Conservation (phyloP, 2,329 filamentous ascomycete genomes). For the Colletotrichum neosansevieriae region DNA sequence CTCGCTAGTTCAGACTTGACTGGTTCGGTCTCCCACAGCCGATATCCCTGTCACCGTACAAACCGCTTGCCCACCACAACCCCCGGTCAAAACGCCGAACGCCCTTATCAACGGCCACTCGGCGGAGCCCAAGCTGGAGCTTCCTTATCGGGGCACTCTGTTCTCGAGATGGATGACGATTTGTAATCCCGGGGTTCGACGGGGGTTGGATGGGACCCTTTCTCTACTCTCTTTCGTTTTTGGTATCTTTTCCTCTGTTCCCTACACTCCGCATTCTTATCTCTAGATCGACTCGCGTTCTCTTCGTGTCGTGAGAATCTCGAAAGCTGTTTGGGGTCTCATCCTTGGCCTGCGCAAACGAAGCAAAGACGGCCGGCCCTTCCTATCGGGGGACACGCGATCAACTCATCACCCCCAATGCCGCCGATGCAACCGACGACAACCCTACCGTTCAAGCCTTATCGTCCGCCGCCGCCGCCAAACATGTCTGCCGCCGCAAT, state of each 20-base stretch:
- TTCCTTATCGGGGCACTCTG: conserved; percentile 34
- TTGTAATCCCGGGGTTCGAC: conserved; percentile 33
- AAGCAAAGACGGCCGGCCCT: neutral
- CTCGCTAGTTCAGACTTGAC: no score
- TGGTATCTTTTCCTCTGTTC: conserved; percentile 1
- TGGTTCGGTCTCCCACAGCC: neutral
- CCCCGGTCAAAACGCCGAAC: conserved; percentile 2
- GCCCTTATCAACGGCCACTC: conserved; percentile 27
- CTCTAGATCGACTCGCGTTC: neutral
- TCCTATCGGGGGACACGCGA: neutral
- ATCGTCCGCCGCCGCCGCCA: neutral
- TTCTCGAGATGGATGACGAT: conserved; percentile 34
- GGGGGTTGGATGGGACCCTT: neutral
- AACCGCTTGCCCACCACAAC: neutral
- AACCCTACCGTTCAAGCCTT: conserved; percentile 1
- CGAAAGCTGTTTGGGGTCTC: neutral
- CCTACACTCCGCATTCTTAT: neutral
- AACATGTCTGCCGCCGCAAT: conserved; percentile 22
- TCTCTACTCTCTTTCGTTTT: neutral
- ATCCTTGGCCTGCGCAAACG: neutral
- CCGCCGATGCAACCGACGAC: conserved; percentile 17
- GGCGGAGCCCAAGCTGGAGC: conserved; percentile 25
- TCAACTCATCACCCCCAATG: neutral
- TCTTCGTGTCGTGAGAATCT: neutral
- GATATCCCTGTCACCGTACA: conserved; percentile 4